A percentile compares a stretch with the other conserved stretches of the same genome.
Evolutionary conservation across 345 rosid species (phyloP).

Genomic region (Crucihimalaya himalaica): DNA sequence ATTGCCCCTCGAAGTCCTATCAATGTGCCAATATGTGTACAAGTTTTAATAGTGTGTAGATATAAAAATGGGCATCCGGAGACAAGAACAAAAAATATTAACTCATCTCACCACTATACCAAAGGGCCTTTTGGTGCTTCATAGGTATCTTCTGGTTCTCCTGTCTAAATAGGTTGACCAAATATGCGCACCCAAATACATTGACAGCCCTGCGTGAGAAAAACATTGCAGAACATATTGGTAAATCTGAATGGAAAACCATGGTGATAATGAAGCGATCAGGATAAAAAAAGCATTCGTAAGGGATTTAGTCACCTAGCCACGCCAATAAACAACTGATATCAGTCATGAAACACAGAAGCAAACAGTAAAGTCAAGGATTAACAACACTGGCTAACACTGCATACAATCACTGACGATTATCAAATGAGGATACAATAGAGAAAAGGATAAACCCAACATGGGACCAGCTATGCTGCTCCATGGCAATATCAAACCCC

Average conservation of each 20-base stretch:
- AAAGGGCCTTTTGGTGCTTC: slow-evolving; percentile 94
- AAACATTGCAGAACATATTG: background rate
- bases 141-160: slow-evolving; percentile 69
- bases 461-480: slow-evolving; percentile 97
- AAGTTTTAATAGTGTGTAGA: slow-evolving; percentile 20
- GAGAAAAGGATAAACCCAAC: slow-evolving; percentile 91
- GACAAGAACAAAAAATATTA: slow-evolving; percentile 6
- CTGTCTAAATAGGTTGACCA: slow-evolving; percentile 81
- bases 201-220: slow-evolving; percentile 68
- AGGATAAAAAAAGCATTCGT: background rate
- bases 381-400: slow-evolving; percentile 29
- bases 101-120: slow-evolving; percentile 86
- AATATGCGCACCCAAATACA: slow-evolving; percentile 87
- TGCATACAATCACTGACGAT: slow-evolving; percentile 12
- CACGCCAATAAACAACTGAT: slow-evolving; percentile 70
- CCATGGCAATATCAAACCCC: slow-evolving; percentile 99
- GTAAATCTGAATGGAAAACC: slow-evolving; percentile 10
- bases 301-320: slow-evolving; percentile 28
- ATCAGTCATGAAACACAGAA: slow-evolving; percentile 26
- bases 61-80: slow-evolving; percentile 5
- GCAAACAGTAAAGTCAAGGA: slow-evolving; percentile 52
- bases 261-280: slow-evolving; percentile 3
- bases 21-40: slow-evolving; percentile 32
- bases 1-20: slow-evolving; percentile 94
- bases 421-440: slow-evolving; percentile 70